A percentile compares a stretch with the other conserved stretches of the same genome.
Evolutionary conservation across 805 yeast species (phyloP).

Genomic region (Vanderwaltozyma yarrowii): DNA sequence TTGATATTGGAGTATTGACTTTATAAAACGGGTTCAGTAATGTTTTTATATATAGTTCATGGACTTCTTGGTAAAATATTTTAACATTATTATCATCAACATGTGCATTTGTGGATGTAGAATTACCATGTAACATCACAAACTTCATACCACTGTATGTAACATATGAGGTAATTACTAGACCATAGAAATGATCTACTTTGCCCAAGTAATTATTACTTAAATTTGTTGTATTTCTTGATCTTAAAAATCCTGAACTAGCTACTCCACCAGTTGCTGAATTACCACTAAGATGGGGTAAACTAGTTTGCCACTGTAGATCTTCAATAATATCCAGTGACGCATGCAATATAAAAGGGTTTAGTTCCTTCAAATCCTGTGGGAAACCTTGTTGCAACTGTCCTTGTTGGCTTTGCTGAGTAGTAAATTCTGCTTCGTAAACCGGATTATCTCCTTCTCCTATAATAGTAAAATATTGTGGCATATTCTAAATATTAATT

Average conservation of each 20-base stretch:
- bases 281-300: neutral
- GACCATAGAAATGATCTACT: conserved; percentile 80
- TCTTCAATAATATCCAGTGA: conserved; percentile 89
- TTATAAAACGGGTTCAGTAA: conserved; percentile 79
- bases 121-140: conserved; percentile 53
- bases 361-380: conserved; percentile 59
- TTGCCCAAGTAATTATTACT: conserved; percentile 49
- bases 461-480: conserved; percentile 81
- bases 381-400: conserved; percentile 5
- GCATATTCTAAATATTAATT: conserved; percentile 36
- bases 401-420: conserved; percentile 3
- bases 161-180: conserved; percentile 69
- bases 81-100: conserved; percentile 61
- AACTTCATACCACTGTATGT: conserved; percentile 84
- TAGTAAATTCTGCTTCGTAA: conserved; percentile 66
- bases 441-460: conserved; percentile 82
- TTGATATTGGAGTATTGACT: conserved; percentile 61
- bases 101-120: conserved; percentile 23
- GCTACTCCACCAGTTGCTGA: neutral
- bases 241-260: conserved; percentile 18
- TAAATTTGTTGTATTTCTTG: conserved; percentile 13
- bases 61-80: conserved; percentile 75
- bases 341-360: conserved; percentile 82
- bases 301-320: conserved; percentile 60
- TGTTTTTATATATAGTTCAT: conserved; percentile 81